Percentiles rank a stretch among this genome's conserved stretches.
Evolutionary conservation across 148 eudicot genomes (phyloP).

Genomic region (Chenopodium quinoa): DNA sequence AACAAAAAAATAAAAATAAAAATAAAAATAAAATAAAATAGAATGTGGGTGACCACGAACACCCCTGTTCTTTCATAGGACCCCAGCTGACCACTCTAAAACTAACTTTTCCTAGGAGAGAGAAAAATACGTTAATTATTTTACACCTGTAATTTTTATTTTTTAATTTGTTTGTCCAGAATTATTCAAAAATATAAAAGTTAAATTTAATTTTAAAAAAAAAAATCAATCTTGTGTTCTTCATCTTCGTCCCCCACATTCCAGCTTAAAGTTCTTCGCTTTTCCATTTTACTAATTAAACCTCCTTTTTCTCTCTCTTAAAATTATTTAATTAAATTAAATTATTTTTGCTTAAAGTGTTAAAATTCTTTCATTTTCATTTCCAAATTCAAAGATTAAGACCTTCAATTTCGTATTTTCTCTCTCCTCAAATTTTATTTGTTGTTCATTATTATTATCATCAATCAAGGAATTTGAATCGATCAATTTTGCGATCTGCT

Average conservation of each 20-base stretch:
- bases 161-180: not conserved
- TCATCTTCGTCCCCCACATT: constrained; percentile 20
- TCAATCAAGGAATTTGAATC: constrained; percentile 11
- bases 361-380: constrained; percentile 6
- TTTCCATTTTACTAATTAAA: constrained; percentile 14
- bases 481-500: constrained; percentile 15
- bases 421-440: not conserved
- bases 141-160: not conserved
- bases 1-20: no score
- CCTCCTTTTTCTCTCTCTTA: not conserved
- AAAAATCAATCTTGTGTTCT: not conserved
- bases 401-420: not conserved
- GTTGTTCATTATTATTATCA: not conserved
- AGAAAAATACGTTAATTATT: constrained; percentile 4
- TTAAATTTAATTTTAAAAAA: not conserved
- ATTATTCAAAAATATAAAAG: not conserved
- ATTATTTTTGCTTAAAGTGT: not conserved
- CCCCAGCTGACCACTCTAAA: not conserved
- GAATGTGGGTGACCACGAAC: constrained; percentile 43
- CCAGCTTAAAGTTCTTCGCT: constrained; percentile 29
- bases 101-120: not conserved
- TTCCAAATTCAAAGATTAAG: constrained; percentile 10
- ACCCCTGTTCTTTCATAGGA: not conserved
- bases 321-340: not conserved
- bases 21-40: not conserved